Evolutionary conservation across 371 early-diverging fungal species (phyloP).

Genomic region (Smittium mucronatum): DNA sequence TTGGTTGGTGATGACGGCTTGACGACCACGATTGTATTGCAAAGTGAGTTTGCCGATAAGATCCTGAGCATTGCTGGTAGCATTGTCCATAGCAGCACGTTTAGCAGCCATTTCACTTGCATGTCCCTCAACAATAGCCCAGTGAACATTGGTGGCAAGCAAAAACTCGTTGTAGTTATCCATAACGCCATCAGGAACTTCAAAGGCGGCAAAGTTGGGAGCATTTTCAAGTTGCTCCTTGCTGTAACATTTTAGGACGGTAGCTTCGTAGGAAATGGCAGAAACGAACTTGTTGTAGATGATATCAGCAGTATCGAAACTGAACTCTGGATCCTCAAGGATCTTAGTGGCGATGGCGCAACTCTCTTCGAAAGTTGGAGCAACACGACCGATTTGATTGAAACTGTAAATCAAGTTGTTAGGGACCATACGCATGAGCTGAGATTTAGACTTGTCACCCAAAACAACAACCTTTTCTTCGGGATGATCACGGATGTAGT

Average conservation of each 20-base stretch:
- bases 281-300: slow-evolving; percentile 90
- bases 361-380: slow-evolving; percentile 85
- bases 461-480: slow-evolving; percentile 52
- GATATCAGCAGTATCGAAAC: slow-evolving; percentile 61
- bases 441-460: slow-evolving; percentile 90
- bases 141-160: slow-evolving; percentile 85
- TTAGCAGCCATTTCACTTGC: slow-evolving; percentile 94
- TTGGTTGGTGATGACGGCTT: slow-evolving; percentile 94
- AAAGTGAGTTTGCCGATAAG: slow-evolving; percentile 44
- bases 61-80: slow-evolving; percentile 94
- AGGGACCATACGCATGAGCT: slow-evolving; percentile 64
- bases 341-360: slow-evolving; percentile 69
- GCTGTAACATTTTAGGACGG: slow-evolving; percentile 42
- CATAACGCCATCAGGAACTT: slow-evolving; percentile 77
- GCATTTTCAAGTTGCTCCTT: slow-evolving; percentile 60
- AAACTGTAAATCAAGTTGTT: slow-evolving; percentile 62
- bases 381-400: slow-evolving; percentile 81
- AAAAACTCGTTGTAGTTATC: slow-evolving; percentile 85
- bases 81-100: slow-evolving; percentile 98
- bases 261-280: slow-evolving; percentile 87
- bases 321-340: slow-evolving; percentile 40
- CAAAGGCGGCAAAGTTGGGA: slow-evolving; percentile 80
- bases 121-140: slow-evolving; percentile 92
- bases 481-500: slow-evolving; percentile 40
- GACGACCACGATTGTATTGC: slow-evolving; percentile 89